Conservation (phyloP, 1,139 yeast genomes). For the Candida albicans region DNA sequence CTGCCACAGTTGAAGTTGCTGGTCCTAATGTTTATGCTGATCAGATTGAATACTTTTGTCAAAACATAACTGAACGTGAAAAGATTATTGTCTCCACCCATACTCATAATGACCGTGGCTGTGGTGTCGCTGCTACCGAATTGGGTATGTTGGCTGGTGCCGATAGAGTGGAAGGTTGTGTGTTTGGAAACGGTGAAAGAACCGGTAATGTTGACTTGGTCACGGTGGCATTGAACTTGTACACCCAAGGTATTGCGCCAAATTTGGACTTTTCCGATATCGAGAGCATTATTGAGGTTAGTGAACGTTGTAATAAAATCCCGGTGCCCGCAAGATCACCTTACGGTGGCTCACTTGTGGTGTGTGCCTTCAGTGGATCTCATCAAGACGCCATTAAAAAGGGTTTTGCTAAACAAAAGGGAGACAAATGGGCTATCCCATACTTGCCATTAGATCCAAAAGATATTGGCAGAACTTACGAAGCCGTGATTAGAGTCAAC, state of each 20-base stretch:
- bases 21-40: constrained; percentile 96
- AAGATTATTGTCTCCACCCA: constrained; percentile 87
- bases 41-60: constrained; percentile 88
- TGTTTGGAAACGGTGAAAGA: constrained; percentile 97
- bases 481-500: constrained; percentile 96
- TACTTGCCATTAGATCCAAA: constrained; percentile 95
- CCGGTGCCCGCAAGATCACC: constrained; percentile 95
- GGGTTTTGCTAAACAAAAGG: constrained; percentile 67
- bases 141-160: constrained; percentile 94
- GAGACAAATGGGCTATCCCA: constrained; percentile 75
- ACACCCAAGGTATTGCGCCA: constrained; percentile 92
- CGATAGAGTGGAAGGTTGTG: constrained; percentile 95
- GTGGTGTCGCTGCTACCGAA: constrained; percentile 98
- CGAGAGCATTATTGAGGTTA: constrained; percentile 76
- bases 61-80: constrained; percentile 77
- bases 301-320: constrained; percentile 92
- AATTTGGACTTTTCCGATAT: constrained; percentile 85
- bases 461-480: constrained; percentile 95
- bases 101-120: constrained; percentile 96
- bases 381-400: constrained; percentile 98
- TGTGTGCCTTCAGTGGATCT: constrained; percentile 94
- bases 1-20: constrained; percentile 97
- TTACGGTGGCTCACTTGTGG: constrained; percentile 94
- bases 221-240: constrained; percentile 87
- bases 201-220: constrained; percentile 97